A percentile compares a stretch with the other conserved stretches of the same genome.
Evolutionary conservation across 331 rosid species (phyloP).

Genomic region (Phaseolus coccineus): DNA sequence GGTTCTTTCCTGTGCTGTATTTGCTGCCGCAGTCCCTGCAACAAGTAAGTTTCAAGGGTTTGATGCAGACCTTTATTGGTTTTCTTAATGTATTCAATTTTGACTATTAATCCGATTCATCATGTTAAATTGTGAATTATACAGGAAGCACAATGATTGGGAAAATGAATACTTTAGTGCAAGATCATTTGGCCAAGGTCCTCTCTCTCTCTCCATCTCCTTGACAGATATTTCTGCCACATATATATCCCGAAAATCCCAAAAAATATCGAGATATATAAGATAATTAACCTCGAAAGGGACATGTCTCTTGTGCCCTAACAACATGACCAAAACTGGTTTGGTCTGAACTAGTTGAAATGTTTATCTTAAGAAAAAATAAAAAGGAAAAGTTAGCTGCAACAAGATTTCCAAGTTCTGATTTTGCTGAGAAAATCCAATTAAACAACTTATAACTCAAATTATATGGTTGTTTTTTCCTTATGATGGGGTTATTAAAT

Average conservation of each 20-base stretch:
- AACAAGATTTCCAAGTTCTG: not conserved
- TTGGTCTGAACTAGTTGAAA: slow-evolving; percentile 18
- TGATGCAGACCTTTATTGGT: slow-evolving; percentile 10
- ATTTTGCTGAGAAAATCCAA: slow-evolving; percentile 9
- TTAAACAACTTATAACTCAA: not conserved
- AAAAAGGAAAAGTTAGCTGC: not conserved
- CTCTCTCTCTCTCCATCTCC: not conserved
- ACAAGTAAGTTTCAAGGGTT: slow-evolving; percentile 51
- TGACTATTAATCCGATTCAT: slow-evolving; percentile 3
- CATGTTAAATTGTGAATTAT: slow-evolving; percentile 1
- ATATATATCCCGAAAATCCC: not conserved
- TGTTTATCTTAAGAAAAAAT: not conserved
- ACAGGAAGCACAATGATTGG: slow-evolving; percentile 45
- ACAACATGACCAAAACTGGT: slow-evolving; percentile 25
- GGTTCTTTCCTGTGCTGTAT: slow-evolving; percentile 36
- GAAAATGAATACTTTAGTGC: slow-evolving; percentile 42
- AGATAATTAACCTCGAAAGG: not conserved
- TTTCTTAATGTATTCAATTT: not conserved
- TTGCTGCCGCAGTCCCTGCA: slow-evolving; percentile 42
- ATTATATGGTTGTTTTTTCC: not conserved
- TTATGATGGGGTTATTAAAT: not conserved
- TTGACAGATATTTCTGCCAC: not conserved
- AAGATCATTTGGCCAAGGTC: slow-evolving; percentile 46
- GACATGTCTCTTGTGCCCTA: slow-evolving; percentile 44
- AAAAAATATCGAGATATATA: not conserved